Evolutionary conservation across 768 basidiomycete species (phyloP).

Genomic region (Calocera cornea): DNA sequence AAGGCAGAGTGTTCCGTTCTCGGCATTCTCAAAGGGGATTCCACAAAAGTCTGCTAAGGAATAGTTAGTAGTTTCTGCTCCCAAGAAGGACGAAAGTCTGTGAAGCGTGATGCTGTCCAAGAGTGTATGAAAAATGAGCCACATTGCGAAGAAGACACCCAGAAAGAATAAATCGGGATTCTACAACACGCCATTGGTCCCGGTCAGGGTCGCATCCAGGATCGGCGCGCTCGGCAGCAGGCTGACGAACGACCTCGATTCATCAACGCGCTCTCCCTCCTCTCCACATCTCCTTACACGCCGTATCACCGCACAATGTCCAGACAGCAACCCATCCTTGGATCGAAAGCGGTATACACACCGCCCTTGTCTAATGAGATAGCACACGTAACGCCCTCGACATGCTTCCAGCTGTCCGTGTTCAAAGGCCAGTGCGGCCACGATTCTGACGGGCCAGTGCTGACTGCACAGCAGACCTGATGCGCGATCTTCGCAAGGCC

Average conservation of each 20-base stretch:
- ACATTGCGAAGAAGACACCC: too few relatives aligned
- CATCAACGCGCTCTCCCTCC: background rate
- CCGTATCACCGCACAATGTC: constrained; percentile 23
- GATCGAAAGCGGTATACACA: constrained; percentile 55
- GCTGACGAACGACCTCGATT: background rate
- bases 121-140: background rate
- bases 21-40: too few relatives aligned
- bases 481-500: constrained; percentile 66
- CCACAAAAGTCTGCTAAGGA: too few relatives aligned
- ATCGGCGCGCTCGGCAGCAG: background rate
- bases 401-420: constrained; percentile 58
- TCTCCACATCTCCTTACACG: background rate
- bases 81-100: too few relatives aligned
- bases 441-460: constrained; percentile 7
- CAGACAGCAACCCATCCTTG: constrained; percentile 37
- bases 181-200: background rate
- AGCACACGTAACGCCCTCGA: constrained; percentile 58
- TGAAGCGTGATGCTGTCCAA: too few relatives aligned
- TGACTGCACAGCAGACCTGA: constrained; percentile 39
- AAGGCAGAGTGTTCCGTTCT: too few relatives aligned
- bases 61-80: too few relatives aligned
- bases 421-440: constrained; percentile 51
- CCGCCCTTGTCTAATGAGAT: constrained; percentile 45
- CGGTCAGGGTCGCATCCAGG: background rate
- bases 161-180: background rate